Conservation (phyloP, 1,139 yeast species). For the Taphrina sp. region DNA sequence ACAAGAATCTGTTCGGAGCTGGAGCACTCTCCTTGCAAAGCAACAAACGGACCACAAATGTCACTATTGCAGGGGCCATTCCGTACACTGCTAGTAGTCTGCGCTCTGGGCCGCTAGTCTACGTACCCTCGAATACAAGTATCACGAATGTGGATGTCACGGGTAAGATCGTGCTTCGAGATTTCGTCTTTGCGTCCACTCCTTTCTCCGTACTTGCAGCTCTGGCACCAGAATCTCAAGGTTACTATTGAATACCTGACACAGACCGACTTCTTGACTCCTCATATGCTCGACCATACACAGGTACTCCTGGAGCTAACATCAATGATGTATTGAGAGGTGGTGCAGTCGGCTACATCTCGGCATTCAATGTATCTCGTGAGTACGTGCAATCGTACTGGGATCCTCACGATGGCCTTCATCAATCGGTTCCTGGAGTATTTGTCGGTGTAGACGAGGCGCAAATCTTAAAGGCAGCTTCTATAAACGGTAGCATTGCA, state of each 20-base stretch:
- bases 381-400: background rate
- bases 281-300: background rate
- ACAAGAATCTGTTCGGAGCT: background rate
- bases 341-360: slow-evolving; percentile 2
- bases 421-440: background rate
- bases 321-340: background rate
- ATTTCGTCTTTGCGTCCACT: background rate
- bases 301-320: background rate
- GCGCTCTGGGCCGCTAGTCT: background rate
- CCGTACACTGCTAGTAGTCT: no score
- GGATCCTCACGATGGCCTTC: background rate
- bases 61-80: background rate
- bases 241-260: background rate
- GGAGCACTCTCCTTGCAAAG: background rate
- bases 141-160: background rate
- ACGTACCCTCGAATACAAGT: no score
- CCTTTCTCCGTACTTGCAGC: background rate
- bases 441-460: background rate
- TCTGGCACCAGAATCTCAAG: background rate
- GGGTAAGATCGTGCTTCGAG: slow-evolving; percentile 1
- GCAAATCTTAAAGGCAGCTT: background rate
- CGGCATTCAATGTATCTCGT: background rate
- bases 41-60: background rate
- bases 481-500: background rate
- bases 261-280: background rate